A percentile compares a stretch with the other conserved stretches of the same genome.
Conservation (phyloP, 352 stramenopile species). For the Globisporangium nodosum region DNA sequence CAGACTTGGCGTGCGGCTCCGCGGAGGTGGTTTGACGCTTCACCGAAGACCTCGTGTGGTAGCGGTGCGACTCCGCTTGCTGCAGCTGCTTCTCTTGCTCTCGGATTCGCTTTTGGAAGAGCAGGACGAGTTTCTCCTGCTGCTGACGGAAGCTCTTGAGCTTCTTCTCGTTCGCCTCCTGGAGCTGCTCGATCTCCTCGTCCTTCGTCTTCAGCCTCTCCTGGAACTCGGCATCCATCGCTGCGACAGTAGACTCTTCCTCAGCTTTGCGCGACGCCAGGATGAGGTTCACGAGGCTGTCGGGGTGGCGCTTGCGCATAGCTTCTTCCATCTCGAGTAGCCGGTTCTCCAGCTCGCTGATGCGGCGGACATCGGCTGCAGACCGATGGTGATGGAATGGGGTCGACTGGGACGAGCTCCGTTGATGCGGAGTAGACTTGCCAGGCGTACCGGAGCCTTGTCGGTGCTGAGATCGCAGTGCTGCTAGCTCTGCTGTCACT, state of each 20-base stretch:
- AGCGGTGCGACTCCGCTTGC: neutral
- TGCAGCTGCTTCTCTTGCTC: conserved; percentile 41
- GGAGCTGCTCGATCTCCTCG: conserved; percentile 40
- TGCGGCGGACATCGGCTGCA: conserved; percentile 54
- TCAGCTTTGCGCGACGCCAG: conserved; percentile 59
- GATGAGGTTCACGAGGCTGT: conserved; percentile 78
- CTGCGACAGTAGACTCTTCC: conserved; percentile 46
- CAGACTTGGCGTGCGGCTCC: conserved; percentile 8
- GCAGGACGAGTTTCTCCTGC: conserved; percentile 66
- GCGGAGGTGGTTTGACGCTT: conserved; percentile 3
- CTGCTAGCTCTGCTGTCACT: conserved; percentile 13
- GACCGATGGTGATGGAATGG: conserved; percentile 20
- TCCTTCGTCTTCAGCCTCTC: conserved; percentile 35
- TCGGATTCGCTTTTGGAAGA: conserved; percentile 60
- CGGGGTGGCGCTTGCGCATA: conserved; percentile 67
- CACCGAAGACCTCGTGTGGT: neutral
- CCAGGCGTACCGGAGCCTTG: neutral
- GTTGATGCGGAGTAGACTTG: conserved; percentile 3
- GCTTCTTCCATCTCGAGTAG: conserved; percentile 70
- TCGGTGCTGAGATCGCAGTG: neutral
- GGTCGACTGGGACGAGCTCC: neutral
- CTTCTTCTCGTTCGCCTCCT: conserved; percentile 50
- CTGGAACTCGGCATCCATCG: conserved; percentile 30
- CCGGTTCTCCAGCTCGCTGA: conserved; percentile 66
- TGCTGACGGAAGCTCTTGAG: conserved; percentile 71